A percentile compares a stretch with the other conserved stretches of the same genome.
These are phyloP conservation scores for Akebia trifoliata DNA, from an alignment of 164 flowering plant species.

Conservation along the genomic window DNA sequence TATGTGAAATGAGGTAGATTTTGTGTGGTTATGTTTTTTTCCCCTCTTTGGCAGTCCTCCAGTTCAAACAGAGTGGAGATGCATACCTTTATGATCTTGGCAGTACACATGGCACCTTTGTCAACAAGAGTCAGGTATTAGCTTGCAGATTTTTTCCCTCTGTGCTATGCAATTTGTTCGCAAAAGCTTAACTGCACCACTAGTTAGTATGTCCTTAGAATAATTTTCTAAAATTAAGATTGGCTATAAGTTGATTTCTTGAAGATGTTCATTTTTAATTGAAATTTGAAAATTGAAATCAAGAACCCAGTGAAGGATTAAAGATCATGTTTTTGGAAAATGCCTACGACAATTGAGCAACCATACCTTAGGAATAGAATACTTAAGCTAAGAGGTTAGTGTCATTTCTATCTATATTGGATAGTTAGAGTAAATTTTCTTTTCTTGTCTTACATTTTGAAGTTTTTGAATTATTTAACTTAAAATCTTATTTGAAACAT, in stretches of 20 bases:
- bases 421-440: background rate
- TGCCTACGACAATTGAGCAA: conserved; percentile 4
- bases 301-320: background rate
- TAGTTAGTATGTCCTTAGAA: background rate
- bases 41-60: conserved; percentile 56
- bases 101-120: conserved; percentile 87
- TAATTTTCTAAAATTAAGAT: background rate
- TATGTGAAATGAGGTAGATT: too few species aligned
- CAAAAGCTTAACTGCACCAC: conserved; percentile 1
- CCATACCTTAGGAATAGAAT: conserved; percentile 5
- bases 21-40: background rate
- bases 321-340: background rate
- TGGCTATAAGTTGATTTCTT: background rate
- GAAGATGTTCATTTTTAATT: background rate
- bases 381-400: background rate
- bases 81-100: conserved; percentile 87
- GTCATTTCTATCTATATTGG: background rate
- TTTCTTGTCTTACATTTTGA: too few species aligned
- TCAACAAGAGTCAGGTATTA: conserved; percentile 85
- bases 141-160: conserved; percentile 3
- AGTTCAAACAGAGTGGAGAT: conserved; percentile 66
- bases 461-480: too few species aligned
- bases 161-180: background rate
- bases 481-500: too few species aligned
- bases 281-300: background rate